Percentiles rank a stretch among this genome's conserved stretches.
Conservation (phyloP, 2,329 filamentous ascomycete genomes). For the Domatiomyces catenatus region DNA sequence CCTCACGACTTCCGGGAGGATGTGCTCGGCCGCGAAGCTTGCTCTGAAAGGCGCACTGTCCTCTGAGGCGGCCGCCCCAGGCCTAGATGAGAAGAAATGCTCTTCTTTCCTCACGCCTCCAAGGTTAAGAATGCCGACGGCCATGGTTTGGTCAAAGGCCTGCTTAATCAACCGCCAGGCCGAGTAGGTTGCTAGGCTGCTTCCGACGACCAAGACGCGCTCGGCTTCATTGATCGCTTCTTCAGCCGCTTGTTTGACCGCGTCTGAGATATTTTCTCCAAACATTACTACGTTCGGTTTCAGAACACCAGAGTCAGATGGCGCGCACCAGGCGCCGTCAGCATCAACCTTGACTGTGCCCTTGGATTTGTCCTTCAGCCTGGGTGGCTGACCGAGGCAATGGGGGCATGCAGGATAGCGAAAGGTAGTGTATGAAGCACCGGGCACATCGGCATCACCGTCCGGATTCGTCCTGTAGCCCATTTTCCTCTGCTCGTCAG, state of each 20-base stretch:
- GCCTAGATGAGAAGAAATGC: constrained; percentile 21
- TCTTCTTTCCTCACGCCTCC: constrained; percentile 34
- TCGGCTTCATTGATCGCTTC: constrained; percentile 61
- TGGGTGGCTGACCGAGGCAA: constrained; percentile 53
- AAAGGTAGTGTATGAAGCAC: constrained; percentile 77
- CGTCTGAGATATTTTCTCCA: constrained; percentile 62
- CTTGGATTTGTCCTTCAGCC: constrained; percentile 38
- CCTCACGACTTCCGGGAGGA: constrained; percentile 25
- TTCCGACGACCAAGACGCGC: constrained; percentile 66
- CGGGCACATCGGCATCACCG: constrained; percentile 80
- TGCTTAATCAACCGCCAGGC: constrained; percentile 79
- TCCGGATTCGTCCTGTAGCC: constrained; percentile 82
- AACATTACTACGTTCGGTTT: constrained; percentile 96
- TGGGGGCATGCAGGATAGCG: constrained; percentile 77
- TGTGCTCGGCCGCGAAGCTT: constrained; percentile 25
- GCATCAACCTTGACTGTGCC: constrained; percentile 53
- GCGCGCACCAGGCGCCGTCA: constrained; percentile 60
- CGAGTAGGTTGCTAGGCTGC: constrained; percentile 84
- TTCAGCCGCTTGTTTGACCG: constrained; percentile 63
- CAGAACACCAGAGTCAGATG: constrained; percentile 58
- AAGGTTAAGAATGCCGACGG: constrained; percentile 75
- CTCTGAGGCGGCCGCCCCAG: not conserved
- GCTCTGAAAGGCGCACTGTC: constrained; percentile 22
- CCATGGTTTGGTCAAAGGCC: constrained; percentile 67
- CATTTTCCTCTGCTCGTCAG: constrained; percentile 47